These are phyloP conservation scores for Phytopythium kandeliae DNA, from an alignment of 352 stramenopile species.

Conservation along the genomic window DNA sequence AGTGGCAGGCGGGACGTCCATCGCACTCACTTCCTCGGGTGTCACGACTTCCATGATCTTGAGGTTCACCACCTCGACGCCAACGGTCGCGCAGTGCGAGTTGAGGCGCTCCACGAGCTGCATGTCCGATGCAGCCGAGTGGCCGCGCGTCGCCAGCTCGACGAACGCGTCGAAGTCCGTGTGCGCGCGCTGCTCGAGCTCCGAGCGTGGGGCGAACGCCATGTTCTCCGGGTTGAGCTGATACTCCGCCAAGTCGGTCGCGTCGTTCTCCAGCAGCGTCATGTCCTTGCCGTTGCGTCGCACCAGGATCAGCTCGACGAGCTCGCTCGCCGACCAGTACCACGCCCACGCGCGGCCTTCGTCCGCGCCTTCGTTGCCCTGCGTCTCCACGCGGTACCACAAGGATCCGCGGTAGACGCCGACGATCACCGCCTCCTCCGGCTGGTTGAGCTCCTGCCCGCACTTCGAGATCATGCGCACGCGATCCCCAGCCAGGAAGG, in stretches of 20 bases:
- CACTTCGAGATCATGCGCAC: conserved; percentile 93
- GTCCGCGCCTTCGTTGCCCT: conserved; percentile 94
- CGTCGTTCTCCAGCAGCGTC: conserved; percentile 77
- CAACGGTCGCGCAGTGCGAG: conserved; percentile 67
- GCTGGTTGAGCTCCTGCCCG: conserved; percentile 93
- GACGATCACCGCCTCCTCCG: conserved; percentile 95
- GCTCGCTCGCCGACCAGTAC: conserved; percentile 94
- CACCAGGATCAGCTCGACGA: conserved; percentile 77
- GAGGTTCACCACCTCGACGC: conserved; percentile 80
- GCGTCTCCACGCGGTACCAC: conserved; percentile 95
- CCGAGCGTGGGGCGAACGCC: conserved; percentile 38
- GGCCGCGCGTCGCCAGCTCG: conserved; percentile 49
- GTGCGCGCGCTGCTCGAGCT: conserved; percentile 40
- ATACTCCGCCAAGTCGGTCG: conserved; percentile 52
- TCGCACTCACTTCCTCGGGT: conserved; percentile 18
- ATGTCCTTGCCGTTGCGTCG: conserved; percentile 82
- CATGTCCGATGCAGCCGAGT: conserved; percentile 70
- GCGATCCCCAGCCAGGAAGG: conserved; percentile 91
- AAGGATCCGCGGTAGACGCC: conserved; percentile 90
- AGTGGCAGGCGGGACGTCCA: not conserved
- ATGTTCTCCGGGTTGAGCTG: conserved; percentile 24
- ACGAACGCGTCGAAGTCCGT: conserved; percentile 53
- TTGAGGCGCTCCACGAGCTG: conserved; percentile 85
- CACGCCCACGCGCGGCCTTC: conserved; percentile 92
- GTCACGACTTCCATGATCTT: conserved; percentile 56